phyloP scores from a whole-genome alignment of 2,329 filamentous ascomycete genomes.

The Ophiocordyceps polyrhachis-furcata region DNA sequence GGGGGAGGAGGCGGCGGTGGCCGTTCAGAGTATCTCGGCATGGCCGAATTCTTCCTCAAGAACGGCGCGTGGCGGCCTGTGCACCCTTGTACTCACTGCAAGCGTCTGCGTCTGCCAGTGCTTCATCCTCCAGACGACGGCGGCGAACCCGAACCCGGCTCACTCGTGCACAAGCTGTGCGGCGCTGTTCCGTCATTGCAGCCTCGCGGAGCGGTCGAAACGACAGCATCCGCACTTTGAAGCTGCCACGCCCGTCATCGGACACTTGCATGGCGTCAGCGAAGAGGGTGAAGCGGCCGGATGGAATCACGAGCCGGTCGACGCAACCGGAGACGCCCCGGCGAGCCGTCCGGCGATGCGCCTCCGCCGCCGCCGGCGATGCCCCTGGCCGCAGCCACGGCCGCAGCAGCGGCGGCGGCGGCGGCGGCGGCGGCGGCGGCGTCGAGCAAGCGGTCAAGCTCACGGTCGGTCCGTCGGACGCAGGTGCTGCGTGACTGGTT shows the following conservation, averaged over 20 bases:
- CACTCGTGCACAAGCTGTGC: slow-evolving; percentile 30
- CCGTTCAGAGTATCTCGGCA: slow-evolving; percentile 5
- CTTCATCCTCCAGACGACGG: slow-evolving; percentile 25
- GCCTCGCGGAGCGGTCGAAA: slow-evolving; percentile 23
- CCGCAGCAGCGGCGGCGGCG: no score
- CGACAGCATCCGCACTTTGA: slow-evolving; percentile 26
- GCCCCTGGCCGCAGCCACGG: slow-evolving; percentile 1
- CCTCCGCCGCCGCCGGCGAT: background rate
- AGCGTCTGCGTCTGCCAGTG: slow-evolving; percentile 26
- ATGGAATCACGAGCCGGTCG: background rate
- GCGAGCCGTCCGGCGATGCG: background rate
- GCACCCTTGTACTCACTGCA: slow-evolving; percentile 24
- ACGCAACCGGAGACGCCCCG: background rate
- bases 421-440: background rate
- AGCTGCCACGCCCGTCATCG: slow-evolving; percentile 25
- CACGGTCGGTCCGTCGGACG: slow-evolving; percentile 25
- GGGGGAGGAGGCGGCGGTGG: background rate
- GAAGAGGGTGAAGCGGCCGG: slow-evolving; percentile 14
- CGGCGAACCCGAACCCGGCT: slow-evolving; percentile 28
- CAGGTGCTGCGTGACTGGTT: slow-evolving; percentile 27
- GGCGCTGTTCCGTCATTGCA: slow-evolving; percentile 29
- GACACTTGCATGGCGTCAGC: slow-evolving; percentile 27
- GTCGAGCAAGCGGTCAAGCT: slow-evolving; percentile 14
- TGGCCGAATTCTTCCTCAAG: slow-evolving; percentile 20
- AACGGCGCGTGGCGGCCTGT: slow-evolving; percentile 22